A percentile compares a stretch with the other conserved stretches of the same genome.
These are phyloP conservation scores for Trichophyton schoenleinii DNA, from an alignment of 2,329 filamentous ascomycete genomes.

Conservation along the genomic window DNA sequence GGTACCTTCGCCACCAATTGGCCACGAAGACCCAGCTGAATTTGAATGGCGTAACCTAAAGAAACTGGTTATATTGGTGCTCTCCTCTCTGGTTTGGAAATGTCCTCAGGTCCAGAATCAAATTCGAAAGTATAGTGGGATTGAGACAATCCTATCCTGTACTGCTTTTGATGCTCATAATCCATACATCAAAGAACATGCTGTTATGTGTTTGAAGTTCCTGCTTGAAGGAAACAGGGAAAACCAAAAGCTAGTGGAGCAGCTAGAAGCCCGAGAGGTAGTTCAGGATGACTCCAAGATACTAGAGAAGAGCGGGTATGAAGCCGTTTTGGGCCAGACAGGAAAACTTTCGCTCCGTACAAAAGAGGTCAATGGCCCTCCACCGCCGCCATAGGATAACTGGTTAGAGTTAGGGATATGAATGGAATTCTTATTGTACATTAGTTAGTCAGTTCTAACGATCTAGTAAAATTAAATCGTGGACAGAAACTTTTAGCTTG, in stretches of 20 bases:
- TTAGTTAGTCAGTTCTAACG: too few relatives aligned
- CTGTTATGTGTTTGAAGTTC: conserved; percentile 76
- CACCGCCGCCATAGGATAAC: neutral
- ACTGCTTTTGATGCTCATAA: conserved; percentile 88
- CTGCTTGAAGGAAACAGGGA: conserved; percentile 40
- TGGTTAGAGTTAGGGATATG: too few relatives aligned
- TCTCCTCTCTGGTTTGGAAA: conserved; percentile 81
- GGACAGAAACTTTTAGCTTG: too few relatives aligned
- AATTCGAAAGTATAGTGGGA: conserved; percentile 70
- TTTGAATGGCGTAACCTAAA: conserved; percentile 76
- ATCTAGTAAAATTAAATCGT: too few relatives aligned
- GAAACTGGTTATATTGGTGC: conserved; percentile 79
- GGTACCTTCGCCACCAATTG: conserved; percentile 35
- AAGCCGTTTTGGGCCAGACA: conserved; percentile 31
- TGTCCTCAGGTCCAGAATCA: conserved; percentile 75
- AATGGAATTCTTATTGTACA: too few relatives aligned
- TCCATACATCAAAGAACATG: conserved; percentile 83
- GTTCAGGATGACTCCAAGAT: conserved; percentile 27
- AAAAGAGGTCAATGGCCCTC: conserved; percentile 18
- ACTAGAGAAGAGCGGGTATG: conserved; percentile 31
- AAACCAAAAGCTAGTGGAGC: conserved; percentile 42
- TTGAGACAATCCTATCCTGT: conserved; percentile 77
- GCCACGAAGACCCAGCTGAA: conserved; percentile 49
- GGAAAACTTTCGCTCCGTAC: conserved; percentile 31
- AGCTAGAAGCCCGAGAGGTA: conserved; percentile 35